Conservation (phyloP, 2,329 filamentous ascomycete genomes). For the Orbilia brochopaga region DNA sequence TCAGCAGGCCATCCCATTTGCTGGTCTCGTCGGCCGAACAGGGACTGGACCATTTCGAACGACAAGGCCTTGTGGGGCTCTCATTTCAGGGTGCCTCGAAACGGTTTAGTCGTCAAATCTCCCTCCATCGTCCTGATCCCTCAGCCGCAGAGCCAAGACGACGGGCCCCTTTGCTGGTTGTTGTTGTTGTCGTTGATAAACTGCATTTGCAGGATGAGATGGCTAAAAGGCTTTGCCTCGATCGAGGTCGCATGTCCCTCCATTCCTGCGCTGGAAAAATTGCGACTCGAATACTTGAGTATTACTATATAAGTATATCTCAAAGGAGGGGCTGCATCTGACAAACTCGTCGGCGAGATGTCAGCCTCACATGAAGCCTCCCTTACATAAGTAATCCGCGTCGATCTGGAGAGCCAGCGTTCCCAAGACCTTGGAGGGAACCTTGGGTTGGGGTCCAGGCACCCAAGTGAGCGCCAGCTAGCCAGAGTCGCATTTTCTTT, state of each 20-base stretch:
- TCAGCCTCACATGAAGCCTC: too few relatives aligned
- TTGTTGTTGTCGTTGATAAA: neutral
- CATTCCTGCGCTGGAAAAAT: neutral
- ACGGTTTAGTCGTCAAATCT: slow-evolving; percentile 19
- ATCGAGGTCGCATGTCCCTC: neutral
- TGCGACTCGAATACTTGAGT: too few relatives aligned
- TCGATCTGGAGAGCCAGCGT: neutral
- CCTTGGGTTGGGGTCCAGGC: too few relatives aligned
- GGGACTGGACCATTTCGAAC: slow-evolving; percentile 27
- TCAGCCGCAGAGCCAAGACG: slow-evolving; percentile 48
- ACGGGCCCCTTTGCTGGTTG: slow-evolving; percentile 11
- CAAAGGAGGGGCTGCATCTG: too few relatives aligned
- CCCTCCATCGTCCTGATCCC: slow-evolving; percentile 17
- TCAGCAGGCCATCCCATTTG: slow-evolving; percentile 28
- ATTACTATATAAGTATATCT: too few relatives aligned
- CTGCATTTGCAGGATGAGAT: neutral
- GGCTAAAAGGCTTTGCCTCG: neutral
- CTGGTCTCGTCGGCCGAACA: slow-evolving; percentile 15
- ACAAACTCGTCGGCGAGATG: too few relatives aligned
- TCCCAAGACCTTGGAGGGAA: neutral
- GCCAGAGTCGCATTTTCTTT: too few relatives aligned
- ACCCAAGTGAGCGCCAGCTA: too few relatives aligned
- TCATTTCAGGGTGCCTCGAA: slow-evolving; percentile 31
- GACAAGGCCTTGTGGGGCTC: slow-evolving; percentile 47
- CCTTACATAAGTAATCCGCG: neutral